Evolutionary conservation across 2,329 filamentous ascomycete genomes (phyloP).

Genomic region (Pyrenophora graminea): DNA sequence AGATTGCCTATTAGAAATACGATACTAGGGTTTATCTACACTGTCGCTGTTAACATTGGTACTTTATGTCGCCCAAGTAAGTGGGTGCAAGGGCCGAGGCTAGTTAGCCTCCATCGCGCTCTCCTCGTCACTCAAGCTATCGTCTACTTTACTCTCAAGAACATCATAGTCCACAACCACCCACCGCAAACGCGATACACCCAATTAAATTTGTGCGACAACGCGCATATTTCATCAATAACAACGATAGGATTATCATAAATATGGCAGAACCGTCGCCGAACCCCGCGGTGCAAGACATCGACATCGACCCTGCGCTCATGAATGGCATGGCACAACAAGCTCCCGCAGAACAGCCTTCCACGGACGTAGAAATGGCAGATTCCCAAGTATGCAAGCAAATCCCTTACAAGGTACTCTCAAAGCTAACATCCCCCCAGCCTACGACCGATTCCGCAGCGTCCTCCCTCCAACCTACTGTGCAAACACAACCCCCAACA

Average conservation of each 20-base stretch:
- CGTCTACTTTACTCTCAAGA: conserved; percentile 1
- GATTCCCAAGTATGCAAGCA: conserved; percentile 24
- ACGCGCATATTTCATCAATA: conserved; percentile 1
- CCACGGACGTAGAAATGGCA: conserved; percentile 39
- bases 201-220: not conserved
- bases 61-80: too few species aligned
- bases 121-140: conserved; percentile 11
- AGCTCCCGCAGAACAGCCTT: conserved; percentile 2
- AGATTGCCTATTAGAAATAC: too few species aligned
- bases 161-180: not conserved
- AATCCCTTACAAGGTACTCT: not conserved
- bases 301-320: conserved; percentile 22
- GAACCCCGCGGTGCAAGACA: conserved; percentile 16
- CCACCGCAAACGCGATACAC: not conserved
- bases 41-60: too few species aligned
- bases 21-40: too few species aligned
- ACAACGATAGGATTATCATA: not conserved
- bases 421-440: not conserved
- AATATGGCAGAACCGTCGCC: conserved; percentile 7
- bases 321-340: conserved; percentile 24
- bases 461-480: conserved; percentile 8
- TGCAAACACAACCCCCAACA: conserved; percentile 17
- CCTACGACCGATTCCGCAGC: conserved; percentile 1
- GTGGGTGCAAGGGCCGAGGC: conserved; percentile 8
- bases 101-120: conserved; percentile 14